Evolutionary conservation across 2,329 filamentous ascomycete genomes (phyloP).

Genomic region (Colletotrichum tanaceti): DNA sequence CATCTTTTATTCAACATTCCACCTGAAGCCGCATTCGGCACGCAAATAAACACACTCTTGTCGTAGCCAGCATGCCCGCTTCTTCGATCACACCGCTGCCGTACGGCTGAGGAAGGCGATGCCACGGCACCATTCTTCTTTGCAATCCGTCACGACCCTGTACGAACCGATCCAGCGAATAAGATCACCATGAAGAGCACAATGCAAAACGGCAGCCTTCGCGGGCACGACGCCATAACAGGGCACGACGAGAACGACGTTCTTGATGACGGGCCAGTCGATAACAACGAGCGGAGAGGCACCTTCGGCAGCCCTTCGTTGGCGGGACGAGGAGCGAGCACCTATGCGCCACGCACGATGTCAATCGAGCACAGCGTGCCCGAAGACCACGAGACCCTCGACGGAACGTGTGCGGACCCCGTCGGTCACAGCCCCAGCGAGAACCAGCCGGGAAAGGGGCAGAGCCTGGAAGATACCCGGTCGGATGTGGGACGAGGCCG

Average conservation of each 20-base stretch:
- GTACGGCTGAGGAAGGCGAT: neutral
- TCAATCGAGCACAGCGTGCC: conserved; percentile 46
- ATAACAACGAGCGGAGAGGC: neutral
- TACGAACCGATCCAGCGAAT: neutral
- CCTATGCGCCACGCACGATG: too few species aligned
- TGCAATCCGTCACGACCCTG: conserved; percentile 8
- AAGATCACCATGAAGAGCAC: neutral
- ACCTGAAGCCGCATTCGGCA: neutral
- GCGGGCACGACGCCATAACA: neutral
- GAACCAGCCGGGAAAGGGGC: neutral
- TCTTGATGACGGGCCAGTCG: neutral
- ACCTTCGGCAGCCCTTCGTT: conserved; percentile 4
- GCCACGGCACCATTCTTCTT: neutral
- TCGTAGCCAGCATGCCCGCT: neutral
- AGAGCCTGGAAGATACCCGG: conserved; percentile 33
- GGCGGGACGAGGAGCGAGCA: neutral
- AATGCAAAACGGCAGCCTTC: conserved; percentile 26
- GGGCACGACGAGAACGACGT: neutral
- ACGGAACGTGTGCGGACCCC: conserved; percentile 54
- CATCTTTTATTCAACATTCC: neutral
- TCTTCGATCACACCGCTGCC: neutral
- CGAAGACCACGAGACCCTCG: conserved; percentile 54
- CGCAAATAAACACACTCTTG: neutral
- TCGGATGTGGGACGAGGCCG: neutral
- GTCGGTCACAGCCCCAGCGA: conserved; percentile 21